A percentile compares a stretch with the other conserved stretches of the same genome.
Conservation (phyloP, 2,329 filamentous ascomycete species). For the Colletotrichum sublineola region DNA sequence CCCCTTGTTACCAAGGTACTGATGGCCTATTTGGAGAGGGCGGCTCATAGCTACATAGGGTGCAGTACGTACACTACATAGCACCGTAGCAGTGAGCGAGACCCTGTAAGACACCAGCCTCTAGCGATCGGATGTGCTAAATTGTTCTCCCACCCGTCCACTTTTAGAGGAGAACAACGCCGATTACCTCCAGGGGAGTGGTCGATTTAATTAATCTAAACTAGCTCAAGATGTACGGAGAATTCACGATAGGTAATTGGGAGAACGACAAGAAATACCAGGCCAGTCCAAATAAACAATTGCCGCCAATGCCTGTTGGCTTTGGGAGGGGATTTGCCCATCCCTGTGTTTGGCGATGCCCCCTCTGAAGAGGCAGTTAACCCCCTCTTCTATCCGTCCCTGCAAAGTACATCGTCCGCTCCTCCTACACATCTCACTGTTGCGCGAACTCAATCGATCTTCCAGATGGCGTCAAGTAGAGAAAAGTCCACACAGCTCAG, state of each 20-base stretch:
- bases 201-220: slow-evolving; percentile 34
- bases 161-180: slow-evolving; percentile 30
- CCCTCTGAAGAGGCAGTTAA: slow-evolving; percentile 6
- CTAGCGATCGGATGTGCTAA: slow-evolving; percentile 2
- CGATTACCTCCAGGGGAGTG: slow-evolving; percentile 14
- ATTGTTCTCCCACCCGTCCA: slow-evolving; percentile 15
- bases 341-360: too few relatives aligned
- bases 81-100: not conserved
- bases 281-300: slow-evolving; percentile 18
- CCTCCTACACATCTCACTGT: slow-evolving; percentile 23
- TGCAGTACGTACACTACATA: too few relatives aligned
- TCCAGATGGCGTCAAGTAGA: slow-evolving; percentile 39
- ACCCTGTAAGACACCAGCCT: slow-evolving; percentile 33
- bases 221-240: not conserved
- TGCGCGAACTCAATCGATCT: slow-evolving; percentile 37
- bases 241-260: slow-evolving; percentile 32
- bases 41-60: not conserved
- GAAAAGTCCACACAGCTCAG: slow-evolving; percentile 25
- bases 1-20: slow-evolving; percentile 19
- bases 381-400: not conserved
- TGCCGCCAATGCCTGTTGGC: slow-evolving; percentile 27
- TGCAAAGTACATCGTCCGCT: not conserved
- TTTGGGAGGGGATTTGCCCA: not conserved
- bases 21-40: not conserved
- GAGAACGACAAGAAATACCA: not conserved